A percentile compares a stretch with the other conserved stretches of the same genome.
phyloP scores from a whole-genome alignment of 2,329 filamentous ascomycete species.

The Colletotrichum scovillei region DNA sequence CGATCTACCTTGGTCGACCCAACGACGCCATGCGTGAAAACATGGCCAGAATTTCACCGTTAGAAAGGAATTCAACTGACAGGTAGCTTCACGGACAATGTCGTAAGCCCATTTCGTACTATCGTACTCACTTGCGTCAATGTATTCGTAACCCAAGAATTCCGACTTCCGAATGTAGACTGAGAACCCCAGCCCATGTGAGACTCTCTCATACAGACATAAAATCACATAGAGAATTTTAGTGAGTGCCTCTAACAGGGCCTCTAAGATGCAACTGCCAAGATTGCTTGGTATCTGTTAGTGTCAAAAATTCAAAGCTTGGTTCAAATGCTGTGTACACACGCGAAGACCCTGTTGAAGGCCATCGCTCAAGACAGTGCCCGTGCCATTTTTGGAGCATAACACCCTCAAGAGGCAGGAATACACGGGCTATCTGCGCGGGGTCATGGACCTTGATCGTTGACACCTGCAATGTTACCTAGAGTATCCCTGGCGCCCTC shows the following conservation, averaged over 20 bases:
- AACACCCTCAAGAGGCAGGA: neutral
- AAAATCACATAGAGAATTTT: neutral
- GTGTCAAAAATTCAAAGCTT: neutral
- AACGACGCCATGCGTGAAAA: neutral
- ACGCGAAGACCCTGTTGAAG: neutral
- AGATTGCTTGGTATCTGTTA: neutral
- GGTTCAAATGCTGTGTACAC: neutral
- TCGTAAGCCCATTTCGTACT: neutral
- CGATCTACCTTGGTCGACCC: neutral
- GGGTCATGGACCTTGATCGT: neutral
- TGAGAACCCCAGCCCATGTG: neutral
- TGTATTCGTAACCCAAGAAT: neutral
- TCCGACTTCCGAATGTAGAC: neutral
- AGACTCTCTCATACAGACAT: neutral
- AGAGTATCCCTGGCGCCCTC: constrained; percentile 1
- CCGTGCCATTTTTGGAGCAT: neutral
- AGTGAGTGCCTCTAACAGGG: neutral
- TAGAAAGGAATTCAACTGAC: neutral
- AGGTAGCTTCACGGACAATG: neutral
- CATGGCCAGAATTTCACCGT: neutral
- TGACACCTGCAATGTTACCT: neutral
- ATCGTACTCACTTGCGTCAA: neutral
- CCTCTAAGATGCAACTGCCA: neutral
- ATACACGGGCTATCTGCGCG: neutral
- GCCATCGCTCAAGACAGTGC: neutral